Conservation (phyloP, 208 protist species). For the Trypanosoma mega region DNA sequence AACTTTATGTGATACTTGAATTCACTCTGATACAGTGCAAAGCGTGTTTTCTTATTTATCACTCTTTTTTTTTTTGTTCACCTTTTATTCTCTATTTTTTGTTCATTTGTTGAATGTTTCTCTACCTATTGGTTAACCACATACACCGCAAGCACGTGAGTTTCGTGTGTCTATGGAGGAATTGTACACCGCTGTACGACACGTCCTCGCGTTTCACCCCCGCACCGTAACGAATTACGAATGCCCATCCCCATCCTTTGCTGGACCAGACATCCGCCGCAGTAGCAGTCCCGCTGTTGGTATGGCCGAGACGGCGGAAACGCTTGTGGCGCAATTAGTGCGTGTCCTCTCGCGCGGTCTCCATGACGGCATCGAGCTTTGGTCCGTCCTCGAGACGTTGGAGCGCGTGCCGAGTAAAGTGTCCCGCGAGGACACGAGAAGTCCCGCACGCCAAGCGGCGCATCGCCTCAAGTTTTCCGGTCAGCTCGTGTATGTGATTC, state of each 20-base stretch:
- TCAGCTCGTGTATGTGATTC: constrained; percentile 50
- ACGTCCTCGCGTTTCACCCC: constrained; percentile 22
- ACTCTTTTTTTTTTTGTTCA: too few relatives aligned
- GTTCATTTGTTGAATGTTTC: too few relatives aligned
- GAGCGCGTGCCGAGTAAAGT: constrained; percentile 29
- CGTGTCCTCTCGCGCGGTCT: constrained; percentile 45
- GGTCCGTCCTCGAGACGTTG: constrained; percentile 62
- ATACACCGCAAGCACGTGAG: too few relatives aligned
- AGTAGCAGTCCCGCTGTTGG: constrained; percentile 15
- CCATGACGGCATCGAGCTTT: constrained; percentile 35
- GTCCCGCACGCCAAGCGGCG: constrained; percentile 14
- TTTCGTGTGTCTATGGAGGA: constrained; percentile 17
- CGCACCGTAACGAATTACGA: constrained; percentile 20
- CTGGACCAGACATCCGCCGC: too few relatives aligned
- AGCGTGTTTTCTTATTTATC: too few relatives aligned
- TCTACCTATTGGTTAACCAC: too few relatives aligned
- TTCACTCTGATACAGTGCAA: too few relatives aligned
- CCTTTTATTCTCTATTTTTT: too few relatives aligned
- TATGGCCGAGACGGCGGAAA: constrained; percentile 43
- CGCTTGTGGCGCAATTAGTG: constrained; percentile 30
- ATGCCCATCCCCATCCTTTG: background rate
- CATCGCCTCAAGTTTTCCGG: constrained; percentile 49
- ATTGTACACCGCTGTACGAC: constrained; percentile 12
- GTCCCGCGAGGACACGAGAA: constrained; percentile 13
- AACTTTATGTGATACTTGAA: too few relatives aligned